Evolutionary conservation across 306 rosid genomes (phyloP).

Genomic region (Vigna unguiculata): DNA sequence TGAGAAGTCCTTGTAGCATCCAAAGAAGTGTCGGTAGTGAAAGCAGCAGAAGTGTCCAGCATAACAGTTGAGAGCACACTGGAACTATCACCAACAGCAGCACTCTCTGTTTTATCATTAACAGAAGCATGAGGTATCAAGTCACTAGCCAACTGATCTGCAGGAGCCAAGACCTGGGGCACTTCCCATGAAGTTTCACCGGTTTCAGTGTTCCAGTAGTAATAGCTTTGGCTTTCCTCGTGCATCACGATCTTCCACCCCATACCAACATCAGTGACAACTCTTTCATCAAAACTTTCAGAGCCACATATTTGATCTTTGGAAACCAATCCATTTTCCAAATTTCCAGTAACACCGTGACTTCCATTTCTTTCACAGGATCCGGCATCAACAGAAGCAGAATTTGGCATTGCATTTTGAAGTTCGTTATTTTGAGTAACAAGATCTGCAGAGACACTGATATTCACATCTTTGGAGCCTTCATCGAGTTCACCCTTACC

Average conservation of each 20-base stretch:
- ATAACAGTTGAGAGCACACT: constrained; percentile 43
- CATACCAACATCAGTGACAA: constrained; percentile 60
- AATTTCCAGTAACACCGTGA: constrained; percentile 44
- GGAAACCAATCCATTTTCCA: constrained; percentile 53
- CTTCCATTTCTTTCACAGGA: constrained; percentile 53
- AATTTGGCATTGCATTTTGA: constrained; percentile 46
- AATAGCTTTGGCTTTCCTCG: constrained; percentile 82
- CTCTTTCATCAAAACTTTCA: constrained; percentile 54
- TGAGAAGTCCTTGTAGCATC: constrained; percentile 43
- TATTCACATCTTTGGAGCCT: constrained; percentile 49
- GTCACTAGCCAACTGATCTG: constrained; percentile 55
- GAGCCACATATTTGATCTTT: constrained; percentile 50
- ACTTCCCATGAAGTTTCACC: constrained; percentile 99
- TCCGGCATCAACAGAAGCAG: constrained; percentile 51
- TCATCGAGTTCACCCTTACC: constrained; percentile 52
- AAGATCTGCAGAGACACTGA: constrained; percentile 44
- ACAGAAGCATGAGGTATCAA: constrained; percentile 43
- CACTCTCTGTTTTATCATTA: constrained; percentile 44
- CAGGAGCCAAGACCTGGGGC: constrained; percentile 73
- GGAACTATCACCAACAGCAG: constrained; percentile 49
- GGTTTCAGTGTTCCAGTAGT: constrained; percentile 92
- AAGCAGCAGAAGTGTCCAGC: constrained; percentile 49
- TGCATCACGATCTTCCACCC: constrained; percentile 98
- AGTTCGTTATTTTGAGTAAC: constrained; percentile 54
- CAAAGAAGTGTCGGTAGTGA: constrained; percentile 43